Evolutionary conservation across 805 yeast species (phyloP).

Genomic region (Starmerella potacharoeniae): DNA sequence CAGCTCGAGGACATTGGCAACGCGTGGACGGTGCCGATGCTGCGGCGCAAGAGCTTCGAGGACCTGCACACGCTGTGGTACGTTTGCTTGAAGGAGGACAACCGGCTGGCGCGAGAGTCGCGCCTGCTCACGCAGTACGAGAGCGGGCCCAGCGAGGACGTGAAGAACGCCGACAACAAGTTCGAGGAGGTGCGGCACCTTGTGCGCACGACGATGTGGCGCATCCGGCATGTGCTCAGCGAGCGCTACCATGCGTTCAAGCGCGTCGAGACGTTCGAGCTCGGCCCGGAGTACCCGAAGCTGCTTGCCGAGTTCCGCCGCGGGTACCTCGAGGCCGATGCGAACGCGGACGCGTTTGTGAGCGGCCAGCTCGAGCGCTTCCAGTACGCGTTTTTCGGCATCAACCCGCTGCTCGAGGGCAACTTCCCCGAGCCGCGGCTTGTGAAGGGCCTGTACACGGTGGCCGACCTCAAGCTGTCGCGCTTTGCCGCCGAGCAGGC

Average conservation of each 20-base stretch:
- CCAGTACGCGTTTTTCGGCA: conserved; percentile 77
- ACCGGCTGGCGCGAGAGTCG: conserved; percentile 62
- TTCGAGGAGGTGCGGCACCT: conserved; percentile 32
- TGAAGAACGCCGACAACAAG: conserved; percentile 16
- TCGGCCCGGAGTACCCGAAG: conserved; percentile 32
- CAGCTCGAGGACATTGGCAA: conserved; percentile 41
- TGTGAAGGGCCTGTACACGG: conserved; percentile 52
- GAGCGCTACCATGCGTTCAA: conserved; percentile 70
- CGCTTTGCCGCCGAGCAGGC: conserved; percentile 35
- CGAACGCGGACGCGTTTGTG: conserved; percentile 45
- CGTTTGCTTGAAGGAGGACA: conserved; percentile 70
- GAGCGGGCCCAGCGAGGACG: conserved; percentile 21
- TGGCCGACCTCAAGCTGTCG: conserved; percentile 56
- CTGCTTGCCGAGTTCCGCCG: conserved; percentile 48
- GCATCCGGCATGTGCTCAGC: conserved; percentile 74
- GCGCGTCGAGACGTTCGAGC: conserved; percentile 39
- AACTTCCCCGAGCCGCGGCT: conserved; percentile 49
- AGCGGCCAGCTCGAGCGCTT: conserved; percentile 65
- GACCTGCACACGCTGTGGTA: conserved; percentile 92
- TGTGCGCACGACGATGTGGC: conserved; percentile 55
- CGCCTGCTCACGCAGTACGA: conserved; percentile 39
- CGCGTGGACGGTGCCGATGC: conserved; percentile 78
- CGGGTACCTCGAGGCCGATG: conserved; percentile 45
- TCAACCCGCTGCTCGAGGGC: conserved; percentile 54
- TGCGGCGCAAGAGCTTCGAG: conserved; percentile 81